Evolutionary conservation across 441 rosid species (phyloP).

Genomic region (Macaranga tanarius): DNA sequence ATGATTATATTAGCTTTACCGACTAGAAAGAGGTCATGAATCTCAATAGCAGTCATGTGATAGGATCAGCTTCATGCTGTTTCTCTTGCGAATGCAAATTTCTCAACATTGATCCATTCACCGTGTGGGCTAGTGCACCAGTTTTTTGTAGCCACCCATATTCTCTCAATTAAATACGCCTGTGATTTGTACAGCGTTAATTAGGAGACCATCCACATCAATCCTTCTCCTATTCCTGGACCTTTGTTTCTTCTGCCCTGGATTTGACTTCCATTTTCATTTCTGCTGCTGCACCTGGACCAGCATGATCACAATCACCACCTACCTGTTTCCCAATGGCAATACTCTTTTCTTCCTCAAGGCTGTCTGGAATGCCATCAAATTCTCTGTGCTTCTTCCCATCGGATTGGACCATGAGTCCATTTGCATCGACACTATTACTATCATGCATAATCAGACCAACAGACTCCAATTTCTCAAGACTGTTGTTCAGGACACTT

Average conservation of each 20-base stretch:
- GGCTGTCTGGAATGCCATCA: neutral
- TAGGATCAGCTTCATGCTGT: too few species aligned
- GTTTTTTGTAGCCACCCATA: too few species aligned
- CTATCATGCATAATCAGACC: neutral
- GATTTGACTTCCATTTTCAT: neutral
- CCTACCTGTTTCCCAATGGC: neutral
- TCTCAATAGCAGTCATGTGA: too few species aligned
- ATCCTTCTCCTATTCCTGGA: slow-evolving; percentile 2
- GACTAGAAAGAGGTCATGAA: too few species aligned
- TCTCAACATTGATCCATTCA: neutral
- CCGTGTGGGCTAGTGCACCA: neutral
- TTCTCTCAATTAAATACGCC: too few species aligned
- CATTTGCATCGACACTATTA: neutral
- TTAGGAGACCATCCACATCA: neutral
- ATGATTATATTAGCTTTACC: neutral
- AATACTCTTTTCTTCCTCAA: neutral
- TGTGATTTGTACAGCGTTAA: neutral
- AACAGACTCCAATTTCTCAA: neutral
- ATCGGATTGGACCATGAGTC: neutral
- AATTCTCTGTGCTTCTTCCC: neutral
- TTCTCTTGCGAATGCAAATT: neutral
- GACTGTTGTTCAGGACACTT: neutral
- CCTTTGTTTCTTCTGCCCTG: neutral
- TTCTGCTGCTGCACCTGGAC: neutral
- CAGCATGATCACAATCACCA: neutral